These are phyloP conservation scores for Salix udensis DNA, from an alignment of 345 rosid genomes.

Conservation along the genomic window DNA sequence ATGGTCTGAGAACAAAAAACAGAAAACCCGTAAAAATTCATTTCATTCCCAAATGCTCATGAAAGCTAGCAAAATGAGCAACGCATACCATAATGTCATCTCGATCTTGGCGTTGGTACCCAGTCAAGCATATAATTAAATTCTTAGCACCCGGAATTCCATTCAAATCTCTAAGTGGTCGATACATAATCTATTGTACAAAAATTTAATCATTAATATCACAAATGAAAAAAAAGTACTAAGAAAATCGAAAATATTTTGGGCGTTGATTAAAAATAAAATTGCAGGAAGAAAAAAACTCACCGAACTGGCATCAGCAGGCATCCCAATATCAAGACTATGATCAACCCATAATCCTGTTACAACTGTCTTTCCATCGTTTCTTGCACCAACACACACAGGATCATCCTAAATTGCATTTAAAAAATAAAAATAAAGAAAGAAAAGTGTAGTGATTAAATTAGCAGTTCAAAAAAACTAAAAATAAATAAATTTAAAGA, in stretches of 20 bases:
- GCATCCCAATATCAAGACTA: slow-evolving; percentile 64
- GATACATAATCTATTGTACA: slow-evolving; percentile 63
- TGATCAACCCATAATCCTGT: slow-evolving; percentile 85
- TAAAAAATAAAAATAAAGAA: background rate
- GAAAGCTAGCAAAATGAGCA: slow-evolving; percentile 5
- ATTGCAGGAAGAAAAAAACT: slow-evolving; percentile 20
- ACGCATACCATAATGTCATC: slow-evolving; percentile 78
- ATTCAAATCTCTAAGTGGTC: slow-evolving; percentile 67
- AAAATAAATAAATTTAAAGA: background rate
- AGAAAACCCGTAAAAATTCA: slow-evolving; percentile 3
- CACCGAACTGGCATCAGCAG: slow-evolving; percentile 65
- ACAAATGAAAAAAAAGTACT: background rate
- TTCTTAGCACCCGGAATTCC: slow-evolving; percentile 73
- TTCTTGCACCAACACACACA: slow-evolving; percentile 62
- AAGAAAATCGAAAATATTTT: background rate
- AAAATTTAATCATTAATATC: background rate
- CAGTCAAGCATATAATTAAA: slow-evolving; percentile 76
- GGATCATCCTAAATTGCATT: slow-evolving; percentile 64
- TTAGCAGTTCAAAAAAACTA: background rate
- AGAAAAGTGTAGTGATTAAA: background rate
- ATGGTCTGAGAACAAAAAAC: slow-evolving; percentile 49
- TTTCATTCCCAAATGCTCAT: background rate
- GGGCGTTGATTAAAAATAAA: background rate
- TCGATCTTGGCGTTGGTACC: slow-evolving; percentile 86
- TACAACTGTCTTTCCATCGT: slow-evolving; percentile 65